These are phyloP conservation scores for Colletotrichum camelliae DNA, from an alignment of 2,329 filamentous ascomycete species.

Conservation along the genomic window DNA sequence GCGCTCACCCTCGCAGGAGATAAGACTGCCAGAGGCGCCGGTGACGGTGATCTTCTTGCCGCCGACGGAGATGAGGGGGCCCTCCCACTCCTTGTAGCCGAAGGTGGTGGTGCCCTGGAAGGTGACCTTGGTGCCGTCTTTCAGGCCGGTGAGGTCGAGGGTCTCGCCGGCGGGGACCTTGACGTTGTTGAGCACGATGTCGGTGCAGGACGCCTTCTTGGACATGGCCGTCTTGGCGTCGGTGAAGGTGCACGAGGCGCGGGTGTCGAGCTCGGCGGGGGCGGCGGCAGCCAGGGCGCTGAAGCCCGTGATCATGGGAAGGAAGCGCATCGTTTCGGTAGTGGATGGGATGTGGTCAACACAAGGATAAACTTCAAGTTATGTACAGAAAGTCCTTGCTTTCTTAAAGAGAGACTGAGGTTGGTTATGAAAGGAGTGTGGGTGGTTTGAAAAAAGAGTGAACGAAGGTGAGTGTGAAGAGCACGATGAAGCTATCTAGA, in stretches of 20 bases:
- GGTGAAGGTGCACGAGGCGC: constrained; percentile 57
- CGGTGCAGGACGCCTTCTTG: constrained; percentile 57
- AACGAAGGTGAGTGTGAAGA: constrained; percentile 7
- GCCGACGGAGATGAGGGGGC: constrained; percentile 66
- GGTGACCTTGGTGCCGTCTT: constrained; percentile 52
- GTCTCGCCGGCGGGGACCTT: constrained; percentile 63
- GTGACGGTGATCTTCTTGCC: constrained; percentile 61
- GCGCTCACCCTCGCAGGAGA: constrained; percentile 60
- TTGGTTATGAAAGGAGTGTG: neutral
- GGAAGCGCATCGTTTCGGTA: constrained; percentile 4
- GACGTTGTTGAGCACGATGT: constrained; percentile 58
- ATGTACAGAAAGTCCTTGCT: neutral
- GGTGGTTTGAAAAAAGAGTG: neutral
- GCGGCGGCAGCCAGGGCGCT: constrained; percentile 29
- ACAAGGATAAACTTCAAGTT: neutral
- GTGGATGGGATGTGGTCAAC: neutral
- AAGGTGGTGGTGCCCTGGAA: constrained; percentile 72
- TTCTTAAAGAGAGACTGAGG: constrained; percentile 1
- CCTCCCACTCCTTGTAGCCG: constrained; percentile 69
- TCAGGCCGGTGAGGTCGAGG: constrained; percentile 61
- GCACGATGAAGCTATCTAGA: neutral
- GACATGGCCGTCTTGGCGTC: constrained; percentile 51
- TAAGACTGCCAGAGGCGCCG: constrained; percentile 53
- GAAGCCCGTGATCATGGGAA: constrained; percentile 26
- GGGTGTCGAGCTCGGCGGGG: constrained; percentile 22